phyloP scores from a whole-genome alignment of 768 basidiomycete species.

The Saitozyma podzolica region DNA sequence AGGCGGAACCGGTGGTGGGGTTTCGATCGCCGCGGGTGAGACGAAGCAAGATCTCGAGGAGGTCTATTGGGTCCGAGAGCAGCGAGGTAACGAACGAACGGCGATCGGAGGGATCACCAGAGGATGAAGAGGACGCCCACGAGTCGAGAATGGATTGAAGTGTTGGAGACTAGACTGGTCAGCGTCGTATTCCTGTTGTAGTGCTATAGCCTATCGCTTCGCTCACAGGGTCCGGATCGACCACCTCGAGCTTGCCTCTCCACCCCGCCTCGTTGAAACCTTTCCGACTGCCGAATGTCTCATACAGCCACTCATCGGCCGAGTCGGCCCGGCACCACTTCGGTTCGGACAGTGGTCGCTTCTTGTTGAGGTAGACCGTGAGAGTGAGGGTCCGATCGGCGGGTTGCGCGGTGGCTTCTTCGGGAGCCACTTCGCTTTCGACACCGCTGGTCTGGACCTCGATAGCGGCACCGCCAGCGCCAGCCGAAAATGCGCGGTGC shows the following conservation, averaged over 20 bases:
- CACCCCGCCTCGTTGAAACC: constrained; percentile 57
- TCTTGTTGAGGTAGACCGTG: constrained; percentile 70
- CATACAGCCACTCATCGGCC: constrained; percentile 78
- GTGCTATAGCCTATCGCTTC: constrained; percentile 55
- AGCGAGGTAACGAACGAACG: constrained; percentile 86
- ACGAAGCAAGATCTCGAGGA: constrained; percentile 88
- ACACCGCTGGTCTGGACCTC: no score
- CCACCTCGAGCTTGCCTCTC: constrained; percentile 88
- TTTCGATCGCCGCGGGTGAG: constrained; percentile 82
- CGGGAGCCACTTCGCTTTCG: no score
- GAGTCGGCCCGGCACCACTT: constrained; percentile 96
- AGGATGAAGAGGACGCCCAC: constrained; percentile 83
- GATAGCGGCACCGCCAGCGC: constrained; percentile 3
- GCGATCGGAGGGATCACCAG: constrained; percentile 72
- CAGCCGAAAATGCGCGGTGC: constrained; percentile 33
- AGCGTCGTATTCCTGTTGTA: background rate
- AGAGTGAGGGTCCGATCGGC: constrained; percentile 16
- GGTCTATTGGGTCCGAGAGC: constrained; percentile 79
- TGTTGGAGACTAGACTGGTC: constrained; percentile 70
- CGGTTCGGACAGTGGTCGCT: constrained; percentile 86
- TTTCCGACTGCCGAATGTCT: constrained; percentile 31
- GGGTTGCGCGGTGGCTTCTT: background rate
- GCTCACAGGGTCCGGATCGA: constrained; percentile 81
- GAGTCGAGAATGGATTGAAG: constrained; percentile 85
- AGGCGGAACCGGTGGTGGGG: constrained; percentile 58